Base-by-base conservation (phyloP, 1,284 basidiomycete genomes). In the Ceratobasidium papillatum region DNA sequence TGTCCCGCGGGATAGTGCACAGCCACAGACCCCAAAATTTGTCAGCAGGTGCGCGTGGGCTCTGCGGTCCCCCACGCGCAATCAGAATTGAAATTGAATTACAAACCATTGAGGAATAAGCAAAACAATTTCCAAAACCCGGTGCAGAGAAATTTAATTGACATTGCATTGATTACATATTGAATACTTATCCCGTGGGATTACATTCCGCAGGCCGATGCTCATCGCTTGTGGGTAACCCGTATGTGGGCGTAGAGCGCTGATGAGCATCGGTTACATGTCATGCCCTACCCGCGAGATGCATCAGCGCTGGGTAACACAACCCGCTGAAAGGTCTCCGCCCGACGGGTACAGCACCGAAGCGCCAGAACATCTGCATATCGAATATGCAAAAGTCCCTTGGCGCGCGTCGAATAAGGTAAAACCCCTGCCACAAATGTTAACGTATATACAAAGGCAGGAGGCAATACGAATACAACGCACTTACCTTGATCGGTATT, bases 341-440 rank as follows among this genome's bases (percentile, higher is more conserved):
- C 59, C 74, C 3, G 66, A 75, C 38, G 65, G 71, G 22, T 76
- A 72, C 61, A 75, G 69, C 27, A 75, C 76, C 12, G 76, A 76
- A 34, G 32, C 41, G n/a, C 71, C 73, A 12, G 76, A 76, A 27
- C 74, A 66, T 22, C 64, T 66, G 14, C 64, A 66, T n/a, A 66
- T 66, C 52, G 34, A 56, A n/a, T 69, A 27, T 25, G 52, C 65
- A 0, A 69, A 69, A 17, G 38, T 9, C 3, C 51, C 38, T 8
- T 69, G 52, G 51, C 65, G 51, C 47, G 65, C 52, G 25, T 69
- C 52, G 17, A 69, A 69, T 36, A 54, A 69, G 14, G 36, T 38
- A 3, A n/a, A 58, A 12, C 65, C 65, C 1, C 5, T 56, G 36
- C 65, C 52, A 14, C 65, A 69, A 22, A 69, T 69, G 49, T 1